These are phyloP conservation scores for Pochonia chlamydosporia DNA, from an alignment of 2,329 filamentous ascomycete genomes.

Conservation along the genomic window DNA sequence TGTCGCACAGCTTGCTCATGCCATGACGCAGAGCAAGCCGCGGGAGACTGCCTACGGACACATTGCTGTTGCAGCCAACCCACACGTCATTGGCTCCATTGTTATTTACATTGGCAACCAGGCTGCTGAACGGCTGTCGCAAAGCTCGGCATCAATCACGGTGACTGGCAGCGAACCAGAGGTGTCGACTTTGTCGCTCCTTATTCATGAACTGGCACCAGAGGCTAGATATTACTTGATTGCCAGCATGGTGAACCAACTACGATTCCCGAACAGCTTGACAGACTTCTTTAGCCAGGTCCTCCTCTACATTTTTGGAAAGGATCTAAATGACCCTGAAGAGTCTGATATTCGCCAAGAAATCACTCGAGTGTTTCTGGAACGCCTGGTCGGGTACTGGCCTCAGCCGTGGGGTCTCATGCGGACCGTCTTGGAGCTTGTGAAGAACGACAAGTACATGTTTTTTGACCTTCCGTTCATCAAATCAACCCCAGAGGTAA, in stretches of 20 bases:
- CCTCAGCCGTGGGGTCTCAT: slow-evolving; percentile 95
- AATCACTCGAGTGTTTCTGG: slow-evolving; percentile 81
- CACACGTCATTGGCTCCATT: slow-evolving; percentile 70
- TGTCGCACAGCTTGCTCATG: slow-evolving; percentile 70
- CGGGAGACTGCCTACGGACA: slow-evolving; percentile 61
- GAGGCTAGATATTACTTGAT: slow-evolving; percentile 83
- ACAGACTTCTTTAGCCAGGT: slow-evolving; percentile 91
- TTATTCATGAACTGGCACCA: slow-evolving; percentile 68
- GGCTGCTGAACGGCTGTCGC: slow-evolving; percentile 56
- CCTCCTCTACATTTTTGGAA: slow-evolving; percentile 77
- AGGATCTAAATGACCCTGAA: slow-evolving; percentile 66
- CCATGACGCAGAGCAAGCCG: slow-evolving; percentile 55
- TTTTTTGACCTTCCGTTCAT: slow-evolving; percentile 94
- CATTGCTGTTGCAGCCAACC: slow-evolving; percentile 62
- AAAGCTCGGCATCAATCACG: slow-evolving; percentile 53
- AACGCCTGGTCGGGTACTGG: slow-evolving; percentile 81
- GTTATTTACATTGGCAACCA: slow-evolving; percentile 76
- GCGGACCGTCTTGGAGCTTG: slow-evolving; percentile 78
- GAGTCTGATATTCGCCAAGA: slow-evolving; percentile 82
- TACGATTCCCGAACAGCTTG: slow-evolving; percentile 82
- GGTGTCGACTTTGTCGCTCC: slow-evolving; percentile 65
- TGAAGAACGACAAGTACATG: slow-evolving; percentile 84
- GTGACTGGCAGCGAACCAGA: slow-evolving; percentile 41
- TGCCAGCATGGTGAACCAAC: slow-evolving; percentile 80
- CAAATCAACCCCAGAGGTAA: slow-evolving; percentile 81